Evolutionary conservation across 2,329 filamentous ascomycete species (phyloP), one percentile per base, ranked within the genome.

Genomic region (Colletotrichum spinosum): DNA sequence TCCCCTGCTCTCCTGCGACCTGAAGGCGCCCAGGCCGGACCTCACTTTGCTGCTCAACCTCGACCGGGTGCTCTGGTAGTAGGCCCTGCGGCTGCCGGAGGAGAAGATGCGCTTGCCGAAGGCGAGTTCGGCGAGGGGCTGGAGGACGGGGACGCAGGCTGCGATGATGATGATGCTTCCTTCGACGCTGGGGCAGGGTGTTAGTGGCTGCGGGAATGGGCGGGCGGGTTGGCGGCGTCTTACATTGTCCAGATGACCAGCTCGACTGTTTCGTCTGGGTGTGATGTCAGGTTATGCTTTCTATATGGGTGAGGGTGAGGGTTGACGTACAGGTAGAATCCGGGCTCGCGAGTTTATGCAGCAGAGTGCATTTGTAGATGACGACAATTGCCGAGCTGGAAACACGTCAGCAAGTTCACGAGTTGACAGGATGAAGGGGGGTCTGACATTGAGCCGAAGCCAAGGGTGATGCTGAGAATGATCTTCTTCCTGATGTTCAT

Each of bases 191-290:
- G 3, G 8, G 25, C 33, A 11, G 10, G 10, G 8, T 1, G 35
- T 35, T 35, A 55, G 15, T 13, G n/a, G 10, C 8, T 0, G n/a
- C 10, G 2, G 3, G 1, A 2, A 1, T 38, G 3, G 12, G 12
- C 6, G 13, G 25, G n/a, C 4, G 2, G 2, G 17, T 2, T 25
- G 11, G 11, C n/a, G 25, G 25, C 25, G 37, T 25, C 71, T 73
- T 75, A 81, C 79, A 76, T 74, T 10, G 81, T 83, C 81, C 81
- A 84, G 15, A 82, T 76, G 1, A 81, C 74, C 4, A 82, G 71
- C 15, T 81, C 79, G 0, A 76, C 75, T 1, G 79, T 81, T n/a
- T 76, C 75, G 48, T 74, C 72, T 76, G 50, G 0, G 12, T 33
- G 6, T 25, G 11, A 4, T 35, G 38, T 59, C 6, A 55, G 37